Base-by-base conservation (phyloP, 108 stramenopile genomes). In the Bacterosira constricta region DNA sequence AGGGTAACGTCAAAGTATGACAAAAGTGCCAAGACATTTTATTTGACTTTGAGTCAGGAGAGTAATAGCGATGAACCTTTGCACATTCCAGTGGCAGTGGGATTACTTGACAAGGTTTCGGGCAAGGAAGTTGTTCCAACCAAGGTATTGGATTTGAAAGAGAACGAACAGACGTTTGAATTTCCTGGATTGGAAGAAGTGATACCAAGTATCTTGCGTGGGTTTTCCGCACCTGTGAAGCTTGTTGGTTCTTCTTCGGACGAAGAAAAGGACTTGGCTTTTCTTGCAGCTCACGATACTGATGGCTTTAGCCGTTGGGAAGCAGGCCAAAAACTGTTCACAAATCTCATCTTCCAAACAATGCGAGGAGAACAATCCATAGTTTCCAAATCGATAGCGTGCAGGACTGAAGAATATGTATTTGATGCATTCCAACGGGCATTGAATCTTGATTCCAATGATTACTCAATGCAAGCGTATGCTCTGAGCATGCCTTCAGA, bases 161-260 rank as follows among this genome's bases (percentile, higher is more conserved):
- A 97, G 55, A 63, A 34, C 20, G 69, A 73, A 49, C 94, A 98
- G 64, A 89, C 84, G 4, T 99, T 98, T 71, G 71, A 80, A 20
- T 97, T 99, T 71, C 63, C 82, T 8, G 83, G 66, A 55, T 27
- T 89, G 23, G 59, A 74, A 25, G 86, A 92, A 45, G 95, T 97
- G 15, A 79, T 98, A 6, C 92, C 96, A 5, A 96, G 96, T 18
- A 64, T 98, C 32, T 82, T 98, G 36, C 89, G 97, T 6, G 90
- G 84, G 52, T 97, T 97, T 77, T 93, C 91, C 27, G 97, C 99
- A 4, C 99, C 99, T 0, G 95, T 98, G 31, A 95, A 94, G 68
- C 84, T 98, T n/a, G 61, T 83, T 31, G 62, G 42, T 27, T 59
- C 69, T 7, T 57, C 73, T 46, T 56, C 58, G 6, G 73, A 74